Conservation (phyloP, 2,329 filamentous ascomycete genomes). For the Coleophoma crateriformis region DNA sequence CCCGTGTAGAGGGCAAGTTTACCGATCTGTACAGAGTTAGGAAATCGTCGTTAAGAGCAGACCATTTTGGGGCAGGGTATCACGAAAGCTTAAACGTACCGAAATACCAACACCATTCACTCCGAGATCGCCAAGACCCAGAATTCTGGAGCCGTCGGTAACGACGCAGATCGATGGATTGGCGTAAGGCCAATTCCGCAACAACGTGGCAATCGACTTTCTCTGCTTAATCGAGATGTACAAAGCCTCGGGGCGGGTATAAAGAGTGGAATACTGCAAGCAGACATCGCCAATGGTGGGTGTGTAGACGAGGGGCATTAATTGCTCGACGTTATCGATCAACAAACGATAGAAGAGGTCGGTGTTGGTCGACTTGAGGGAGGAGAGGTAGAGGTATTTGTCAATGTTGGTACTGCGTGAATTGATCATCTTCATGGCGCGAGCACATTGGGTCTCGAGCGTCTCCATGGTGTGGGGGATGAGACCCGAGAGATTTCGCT, state of each 20-base stretch:
- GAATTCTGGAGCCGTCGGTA: constrained; percentile 89
- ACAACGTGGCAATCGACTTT: constrained; percentile 81
- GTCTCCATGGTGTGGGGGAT: constrained; percentile 59
- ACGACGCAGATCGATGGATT: constrained; percentile 94
- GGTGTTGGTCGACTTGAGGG: constrained; percentile 68
- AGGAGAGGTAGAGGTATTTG: constrained; percentile 78
- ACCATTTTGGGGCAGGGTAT: background rate
- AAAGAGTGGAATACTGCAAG: constrained; percentile 91
- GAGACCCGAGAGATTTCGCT: constrained; percentile 61
- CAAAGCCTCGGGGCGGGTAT: constrained; percentile 89
- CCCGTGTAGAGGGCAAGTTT: constrained; percentile 94
- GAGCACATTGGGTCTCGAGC: constrained; percentile 52
- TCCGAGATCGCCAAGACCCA: constrained; percentile 89
- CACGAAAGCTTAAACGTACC: constrained; percentile 41
- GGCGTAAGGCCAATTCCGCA: constrained; percentile 86
- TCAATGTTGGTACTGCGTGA: constrained; percentile 66
- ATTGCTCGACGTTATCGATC: constrained; percentile 69
- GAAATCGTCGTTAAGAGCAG: background rate
- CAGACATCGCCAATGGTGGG: constrained; percentile 94
- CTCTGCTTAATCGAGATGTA: constrained; percentile 96
- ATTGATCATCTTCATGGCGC: constrained; percentile 70
- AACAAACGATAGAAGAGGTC: constrained; percentile 81
- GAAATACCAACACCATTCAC: constrained; percentile 98
- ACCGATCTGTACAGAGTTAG: constrained; percentile 53
- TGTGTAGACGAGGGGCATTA: constrained; percentile 83